Base-by-base conservation (phyloP, 345 rosid genomes). In the Salix viminalis region DNA sequence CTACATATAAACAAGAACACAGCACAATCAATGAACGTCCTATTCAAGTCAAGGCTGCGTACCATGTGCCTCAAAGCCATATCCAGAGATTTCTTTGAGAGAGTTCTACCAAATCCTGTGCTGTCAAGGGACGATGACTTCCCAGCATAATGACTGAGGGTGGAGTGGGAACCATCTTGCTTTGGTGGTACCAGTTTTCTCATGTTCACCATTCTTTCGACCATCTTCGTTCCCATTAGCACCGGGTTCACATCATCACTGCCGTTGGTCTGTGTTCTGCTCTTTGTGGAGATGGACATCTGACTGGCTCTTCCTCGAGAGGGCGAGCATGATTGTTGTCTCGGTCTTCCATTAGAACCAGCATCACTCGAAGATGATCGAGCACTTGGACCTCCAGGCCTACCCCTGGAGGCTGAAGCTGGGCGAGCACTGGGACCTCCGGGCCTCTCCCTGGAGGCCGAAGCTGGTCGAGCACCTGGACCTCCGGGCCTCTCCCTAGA, bases 281-380 rank as follows among this genome's bases (percentile, higher is more conserved):
- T 77, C 42, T 77, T 81, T 30, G 73, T 4, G n/a, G 77, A 37
- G 37, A 37, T 28, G 19, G 68, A 65, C 39, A 64, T 60, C 65
- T 48, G 41, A 30, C 32, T 62, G 50, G 56, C 26, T 48, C 75
- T 81, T 69, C 71, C 80, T 69, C 77, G 73, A 61, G 80, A 61
- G 39, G 84, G 80, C n/a, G 78, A 81, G 62, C 74, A 73, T 15
- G 84, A 77, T 54, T 73, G 80, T 21, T 73, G 84, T 30, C 84
- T 81, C 4, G 69, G 80, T 70, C 75, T 77, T 32, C 56, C 77
- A 69, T 58, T 73, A 62, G 71, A 39, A 69, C 70, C 77, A 78
- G 87, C 75, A 77, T 88, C 90, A 68, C 79, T 77, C 44, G 88
- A 86, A 71, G 88, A 79, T 28, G 89, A 66, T 78, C 83, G 84